Evolutionary conservation across 768 basidiomycete species (phyloP).

Genomic region (Cystobasidium tubakii): DNA sequence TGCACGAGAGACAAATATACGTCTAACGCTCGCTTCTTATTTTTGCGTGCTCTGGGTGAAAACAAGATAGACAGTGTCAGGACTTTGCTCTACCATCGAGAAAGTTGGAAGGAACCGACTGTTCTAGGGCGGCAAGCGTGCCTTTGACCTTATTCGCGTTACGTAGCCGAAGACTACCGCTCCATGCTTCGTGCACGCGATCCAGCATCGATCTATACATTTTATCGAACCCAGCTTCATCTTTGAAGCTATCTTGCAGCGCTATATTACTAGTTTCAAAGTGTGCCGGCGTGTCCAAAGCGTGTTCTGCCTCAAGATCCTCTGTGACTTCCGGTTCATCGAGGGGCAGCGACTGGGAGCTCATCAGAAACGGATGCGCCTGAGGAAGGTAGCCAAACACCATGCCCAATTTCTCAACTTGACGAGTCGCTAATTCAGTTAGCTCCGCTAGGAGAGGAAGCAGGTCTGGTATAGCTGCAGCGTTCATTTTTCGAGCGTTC

Average conservation of each 20-base stretch:
- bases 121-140: slow-evolving; percentile 76
- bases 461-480: slow-evolving; percentile 55
- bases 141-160: slow-evolving; percentile 81
- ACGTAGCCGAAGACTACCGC: slow-evolving; percentile 72
- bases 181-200: slow-evolving; percentile 76
- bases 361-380: slow-evolving; percentile 65
- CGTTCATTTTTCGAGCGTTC: slow-evolving; percentile 54
- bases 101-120: slow-evolving; percentile 56
- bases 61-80: neutral
- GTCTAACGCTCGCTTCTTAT: slow-evolving; percentile 60
- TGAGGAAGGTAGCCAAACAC: slow-evolving; percentile 64
- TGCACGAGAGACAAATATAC: slow-evolving; percentile 71
- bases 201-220: slow-evolving; percentile 70
- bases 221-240: slow-evolving; percentile 64
- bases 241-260: slow-evolving; percentile 36
- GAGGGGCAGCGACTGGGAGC: slow-evolving; percentile 40
- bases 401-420: slow-evolving; percentile 81
- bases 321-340: slow-evolving; percentile 53
- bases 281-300: slow-evolving; percentile 53
- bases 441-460: slow-evolving; percentile 81
- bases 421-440: slow-evolving; percentile 75
- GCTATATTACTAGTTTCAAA: neutral
- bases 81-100: too few species aligned
- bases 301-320: slow-evolving; percentile 57
- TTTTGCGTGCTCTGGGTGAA: slow-evolving; percentile 59